Conservation (phyloP, 2,329 filamentous ascomycete genomes). For the Phoma sp. region DNA sequence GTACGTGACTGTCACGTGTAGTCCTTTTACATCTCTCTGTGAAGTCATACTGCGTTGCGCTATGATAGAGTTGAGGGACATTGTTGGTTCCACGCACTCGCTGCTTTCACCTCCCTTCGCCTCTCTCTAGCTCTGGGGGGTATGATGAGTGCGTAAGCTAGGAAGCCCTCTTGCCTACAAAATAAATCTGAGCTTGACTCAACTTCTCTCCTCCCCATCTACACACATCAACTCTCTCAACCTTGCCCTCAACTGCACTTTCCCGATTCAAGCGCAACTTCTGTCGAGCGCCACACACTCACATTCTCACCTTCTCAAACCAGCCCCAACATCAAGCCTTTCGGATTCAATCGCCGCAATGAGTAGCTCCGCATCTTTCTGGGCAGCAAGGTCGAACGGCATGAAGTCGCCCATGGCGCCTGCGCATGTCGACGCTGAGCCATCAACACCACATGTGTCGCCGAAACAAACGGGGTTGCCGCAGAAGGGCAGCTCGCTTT, state of each 20-base stretch:
- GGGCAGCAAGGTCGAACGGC: slow-evolving; percentile 7
- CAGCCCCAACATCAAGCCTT: too few relatives aligned
- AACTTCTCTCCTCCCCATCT: neutral
- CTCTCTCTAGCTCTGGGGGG: neutral
- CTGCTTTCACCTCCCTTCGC: neutral
- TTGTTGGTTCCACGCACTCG: neutral
- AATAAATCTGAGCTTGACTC: neutral
- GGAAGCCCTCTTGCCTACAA: neutral
- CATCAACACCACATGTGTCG: neutral
- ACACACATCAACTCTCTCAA: neutral
- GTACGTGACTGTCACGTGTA: too few relatives aligned
- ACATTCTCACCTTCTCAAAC: neutral
- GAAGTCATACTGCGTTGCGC: too few relatives aligned
- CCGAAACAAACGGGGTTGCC: neutral
- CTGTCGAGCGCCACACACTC: neutral
- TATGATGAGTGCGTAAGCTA: neutral
- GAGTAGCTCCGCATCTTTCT: slow-evolving; percentile 3
- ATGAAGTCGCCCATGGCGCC: neutral
- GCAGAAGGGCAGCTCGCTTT: neutral
- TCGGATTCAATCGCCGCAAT: neutral
- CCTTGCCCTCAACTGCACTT: neutral
- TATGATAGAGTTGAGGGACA: neutral
- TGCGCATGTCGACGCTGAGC: neutral
- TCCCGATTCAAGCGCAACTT: neutral
- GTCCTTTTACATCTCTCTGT: too few relatives aligned